Evolutionary conservation across 768 basidiomycete genomes (phyloP), one percentile per base, ranked within the genome.

Genomic region (Suillus discolor): DNA sequence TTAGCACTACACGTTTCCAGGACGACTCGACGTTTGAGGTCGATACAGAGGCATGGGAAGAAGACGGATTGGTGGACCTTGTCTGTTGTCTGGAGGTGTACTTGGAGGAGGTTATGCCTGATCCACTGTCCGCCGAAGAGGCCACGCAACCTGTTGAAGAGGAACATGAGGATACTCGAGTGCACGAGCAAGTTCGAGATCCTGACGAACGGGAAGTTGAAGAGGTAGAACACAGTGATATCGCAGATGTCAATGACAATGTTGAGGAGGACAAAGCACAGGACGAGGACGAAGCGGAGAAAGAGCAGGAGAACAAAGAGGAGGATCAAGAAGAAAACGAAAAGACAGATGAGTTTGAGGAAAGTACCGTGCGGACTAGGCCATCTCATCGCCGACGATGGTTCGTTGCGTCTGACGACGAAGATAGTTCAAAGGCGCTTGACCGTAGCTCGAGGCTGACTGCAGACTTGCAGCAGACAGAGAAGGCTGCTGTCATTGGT

Each of bases 21-120:
- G 25, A 16, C 1, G 23, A 39, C 25, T 41, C 39, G 4, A 39
- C 25, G 16, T 59, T 41, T 41, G 57, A 59, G 39, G 57, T 59
- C 9, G 57, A 59, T 59, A 23, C 28, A 41, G 38, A 59, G 8
- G 57, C 57, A 25, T 59, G 57, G 57, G 57, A 59, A 28, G 38
- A 59, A 59, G 57, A 59, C 9, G 39, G 39, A 9, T 25, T 59
- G 25, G 11, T 39, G 39, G 57, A 59, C 23, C 57, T 59, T 59
- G 23, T 59, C 3, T 39, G 57, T 25, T 59, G 38, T 41, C 23
- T 59, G 25, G 57, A 59, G 25, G 23, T 59, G 38, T 59, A 59
- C 23, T 59, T 8, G 5, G 16, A 59, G 38, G 57, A 25, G 16
- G 57, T 18, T 18, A 11, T 59, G 5, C 39, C 39, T 12, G 57